Conservation (phyloP, 106 monocot species). For the Acorus calamus region DNA sequence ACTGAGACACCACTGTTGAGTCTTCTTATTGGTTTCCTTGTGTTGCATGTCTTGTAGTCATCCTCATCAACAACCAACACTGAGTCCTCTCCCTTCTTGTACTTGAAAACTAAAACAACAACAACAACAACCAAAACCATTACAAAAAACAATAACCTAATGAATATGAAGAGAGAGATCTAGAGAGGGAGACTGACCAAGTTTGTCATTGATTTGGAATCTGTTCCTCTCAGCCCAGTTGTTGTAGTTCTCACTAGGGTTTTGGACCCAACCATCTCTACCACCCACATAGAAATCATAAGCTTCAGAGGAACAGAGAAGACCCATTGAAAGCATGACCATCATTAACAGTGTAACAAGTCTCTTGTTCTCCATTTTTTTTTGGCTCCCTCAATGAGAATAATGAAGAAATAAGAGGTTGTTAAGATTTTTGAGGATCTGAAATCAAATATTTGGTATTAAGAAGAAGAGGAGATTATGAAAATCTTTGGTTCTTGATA, state of each 20-base stretch:
- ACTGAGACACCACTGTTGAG: constrained; percentile 33
- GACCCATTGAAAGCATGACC: neutral
- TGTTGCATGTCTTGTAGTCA: constrained; percentile 52
- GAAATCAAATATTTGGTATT: too few relatives aligned
- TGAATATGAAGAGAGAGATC: neutral
- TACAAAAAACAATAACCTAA: neutral
- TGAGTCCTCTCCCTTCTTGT: constrained; percentile 44
- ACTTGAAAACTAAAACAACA: constrained; percentile 62
- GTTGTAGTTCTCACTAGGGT: constrained; percentile 28
- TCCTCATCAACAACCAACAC: constrained; percentile 42
- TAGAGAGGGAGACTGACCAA: constrained; percentile 22
- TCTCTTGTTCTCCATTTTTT: too few relatives aligned
- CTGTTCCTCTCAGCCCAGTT: constrained; percentile 34
- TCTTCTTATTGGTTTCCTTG: constrained; percentile 26
- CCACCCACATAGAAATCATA: constrained; percentile 46
- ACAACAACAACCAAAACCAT: neutral
- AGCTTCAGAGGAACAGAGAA: constrained; percentile 3
- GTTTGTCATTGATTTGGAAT: constrained; percentile 52
- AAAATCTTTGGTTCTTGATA: too few relatives aligned
- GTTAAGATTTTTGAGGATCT: too few relatives aligned
- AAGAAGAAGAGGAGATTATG: too few relatives aligned
- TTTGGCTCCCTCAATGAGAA: too few relatives aligned
- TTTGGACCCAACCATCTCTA: constrained; percentile 35
- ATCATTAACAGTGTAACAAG: neutral
- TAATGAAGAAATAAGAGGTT: too few relatives aligned